phyloP scores from a whole-genome alignment of 768 basidiomycete species.

The Pulveroboletus frians region DNA sequence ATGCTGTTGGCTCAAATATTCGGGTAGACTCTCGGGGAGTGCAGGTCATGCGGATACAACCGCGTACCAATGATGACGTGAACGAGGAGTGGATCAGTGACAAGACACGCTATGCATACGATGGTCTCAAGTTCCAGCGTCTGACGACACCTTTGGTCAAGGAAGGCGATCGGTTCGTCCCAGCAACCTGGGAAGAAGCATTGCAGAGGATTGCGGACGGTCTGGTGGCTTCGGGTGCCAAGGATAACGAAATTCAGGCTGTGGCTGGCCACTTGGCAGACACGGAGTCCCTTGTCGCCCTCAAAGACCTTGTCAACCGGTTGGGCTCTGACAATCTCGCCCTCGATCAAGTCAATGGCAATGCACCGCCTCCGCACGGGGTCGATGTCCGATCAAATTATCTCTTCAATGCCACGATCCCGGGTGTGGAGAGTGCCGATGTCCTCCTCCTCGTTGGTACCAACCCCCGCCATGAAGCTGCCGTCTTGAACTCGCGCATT shows the following conservation, averaged over 20 bases:
- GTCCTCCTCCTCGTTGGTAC: slow-evolving; percentile 91
- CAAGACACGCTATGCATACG: slow-evolving; percentile 96
- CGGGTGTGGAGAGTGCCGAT: slow-evolving; percentile 87
- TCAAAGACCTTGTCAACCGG: slow-evolving; percentile 90
- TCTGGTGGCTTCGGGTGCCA: slow-evolving; percentile 71
- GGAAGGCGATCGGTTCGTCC: slow-evolving; percentile 86
- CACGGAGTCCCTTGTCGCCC: slow-evolving; percentile 86
- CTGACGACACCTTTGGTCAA: slow-evolving; percentile 89
- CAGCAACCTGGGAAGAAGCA: slow-evolving; percentile 89
- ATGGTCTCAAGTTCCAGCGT: slow-evolving; percentile 93
- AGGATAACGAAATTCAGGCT: slow-evolving; percentile 90
- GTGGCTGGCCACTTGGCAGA: slow-evolving; percentile 91
- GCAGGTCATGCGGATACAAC: slow-evolving; percentile 96
- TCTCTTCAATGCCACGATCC: slow-evolving; percentile 91
- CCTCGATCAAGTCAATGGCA: slow-evolving; percentile 69
- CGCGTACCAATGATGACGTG: slow-evolving; percentile 92
- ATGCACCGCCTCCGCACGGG: slow-evolving; percentile 65
- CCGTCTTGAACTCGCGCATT: slow-evolving; percentile 95
- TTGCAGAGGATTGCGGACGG: slow-evolving; percentile 75
- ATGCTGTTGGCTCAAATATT: slow-evolving; percentile 95
- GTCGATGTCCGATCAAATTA: slow-evolving; percentile 94
- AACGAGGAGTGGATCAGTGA: slow-evolving; percentile 99
- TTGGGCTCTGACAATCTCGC: slow-evolving; percentile 93
- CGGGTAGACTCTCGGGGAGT: slow-evolving; percentile 93
- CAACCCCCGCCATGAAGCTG: slow-evolving; percentile 95